phyloP scores from a whole-genome alignment of 805 yeast genomes.

The Yamadazyma akitaensis region DNA sequence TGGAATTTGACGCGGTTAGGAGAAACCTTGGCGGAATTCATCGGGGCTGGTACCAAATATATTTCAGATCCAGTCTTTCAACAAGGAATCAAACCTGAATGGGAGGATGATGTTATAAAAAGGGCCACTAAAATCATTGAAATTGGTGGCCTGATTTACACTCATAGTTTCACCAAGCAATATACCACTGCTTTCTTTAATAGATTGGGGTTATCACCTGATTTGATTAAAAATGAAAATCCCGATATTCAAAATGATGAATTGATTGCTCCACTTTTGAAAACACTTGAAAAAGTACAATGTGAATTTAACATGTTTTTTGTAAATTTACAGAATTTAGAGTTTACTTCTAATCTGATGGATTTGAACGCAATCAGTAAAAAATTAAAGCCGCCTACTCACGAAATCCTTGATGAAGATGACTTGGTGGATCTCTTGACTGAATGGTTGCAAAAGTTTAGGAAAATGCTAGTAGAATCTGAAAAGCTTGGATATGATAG shows the following conservation, averaged over 20 bases:
- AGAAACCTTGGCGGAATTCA: constrained; percentile 74
- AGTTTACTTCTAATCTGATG: constrained; percentile 20
- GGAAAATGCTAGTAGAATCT: constrained; percentile 39
- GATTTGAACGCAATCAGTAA: constrained; percentile 3
- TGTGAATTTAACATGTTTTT: constrained; percentile 83
- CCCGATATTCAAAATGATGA: constrained; percentile 40
- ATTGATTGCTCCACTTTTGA: constrained; percentile 59
- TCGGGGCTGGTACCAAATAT: constrained; percentile 65
- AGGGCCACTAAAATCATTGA: constrained; percentile 68
- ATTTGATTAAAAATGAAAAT: constrained; percentile 27
- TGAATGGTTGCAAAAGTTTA: constrained; percentile 54
- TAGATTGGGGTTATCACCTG: constrained; percentile 63
- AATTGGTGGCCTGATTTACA: constrained; percentile 61
- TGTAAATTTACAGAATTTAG: constrained; percentile 51
- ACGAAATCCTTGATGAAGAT: constrained; percentile 19
- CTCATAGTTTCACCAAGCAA: constrained; percentile 54
- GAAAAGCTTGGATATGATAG: constrained; percentile 30
- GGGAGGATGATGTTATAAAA: constrained; percentile 47
- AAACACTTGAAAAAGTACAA: constrained; percentile 55
- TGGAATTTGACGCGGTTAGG: constrained; percentile 88
- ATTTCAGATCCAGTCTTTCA: constrained; percentile 43
- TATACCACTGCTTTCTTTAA: constrained; percentile 57
- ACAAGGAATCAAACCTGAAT: constrained; percentile 39
- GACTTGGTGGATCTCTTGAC: constrained; percentile 40
- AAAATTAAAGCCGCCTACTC: not conserved